Conservation (phyloP, 108 stramenopile genomes). For the Skeletonema grethae region DNA sequence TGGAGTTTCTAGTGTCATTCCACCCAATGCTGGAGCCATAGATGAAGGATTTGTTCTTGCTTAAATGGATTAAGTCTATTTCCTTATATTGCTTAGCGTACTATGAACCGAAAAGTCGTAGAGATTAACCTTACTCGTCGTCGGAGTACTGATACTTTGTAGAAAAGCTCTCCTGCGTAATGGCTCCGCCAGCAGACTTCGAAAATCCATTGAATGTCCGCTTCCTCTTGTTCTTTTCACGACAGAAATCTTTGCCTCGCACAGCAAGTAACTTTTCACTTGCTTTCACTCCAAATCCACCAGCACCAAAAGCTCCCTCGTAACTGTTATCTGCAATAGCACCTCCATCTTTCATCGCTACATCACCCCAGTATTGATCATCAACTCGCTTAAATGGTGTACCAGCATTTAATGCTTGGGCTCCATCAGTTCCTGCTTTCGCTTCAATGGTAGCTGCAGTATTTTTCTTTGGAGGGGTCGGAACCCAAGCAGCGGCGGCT, state of each 20-base stretch:
- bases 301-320: conserved; percentile 89
- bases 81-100: not conserved
- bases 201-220: conserved; percentile 89
- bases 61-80: conserved; percentile 5
- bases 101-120: not conserved
- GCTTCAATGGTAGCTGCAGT: conserved; percentile 44
- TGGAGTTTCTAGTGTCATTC: conserved; percentile 34
- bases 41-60: conserved; percentile 50
- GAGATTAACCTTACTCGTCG: conserved; percentile 34
- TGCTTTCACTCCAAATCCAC: conserved; percentile 96
- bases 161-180: conserved; percentile 72
- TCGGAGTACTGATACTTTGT: conserved; percentile 75
- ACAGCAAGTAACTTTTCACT: conserved; percentile 92
- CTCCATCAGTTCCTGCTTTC: conserved; percentile 83
- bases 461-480: conserved; percentile 57
- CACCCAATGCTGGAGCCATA: conserved; percentile 11
- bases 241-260: conserved; percentile 97
- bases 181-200: conserved; percentile 73
- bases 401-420: conserved; percentile 80
- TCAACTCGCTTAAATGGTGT: conserved; percentile 97
- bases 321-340: conserved; percentile 94
- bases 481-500: conserved; percentile 84
- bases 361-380: conserved; percentile 88
- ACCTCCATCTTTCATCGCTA: conserved; percentile 87
- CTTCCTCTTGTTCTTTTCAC: conserved; percentile 99